These are phyloP conservation scores for Aspergillus niger DNA, from an alignment of 2,329 filamentous ascomycete genomes.

Conservation along the genomic window DNA sequence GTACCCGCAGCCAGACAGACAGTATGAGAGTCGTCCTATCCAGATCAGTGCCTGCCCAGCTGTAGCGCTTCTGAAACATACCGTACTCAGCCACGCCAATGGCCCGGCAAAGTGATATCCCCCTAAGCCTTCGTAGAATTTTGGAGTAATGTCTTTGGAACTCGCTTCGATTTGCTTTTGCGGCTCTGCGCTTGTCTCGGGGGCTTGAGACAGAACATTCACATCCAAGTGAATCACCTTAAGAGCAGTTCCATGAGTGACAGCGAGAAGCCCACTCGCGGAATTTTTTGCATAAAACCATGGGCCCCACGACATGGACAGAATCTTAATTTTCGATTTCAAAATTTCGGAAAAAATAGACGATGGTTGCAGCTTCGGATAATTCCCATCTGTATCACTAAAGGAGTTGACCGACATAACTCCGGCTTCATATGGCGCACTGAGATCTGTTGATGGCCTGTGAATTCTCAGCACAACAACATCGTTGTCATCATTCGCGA, in stretches of 20 bases:
- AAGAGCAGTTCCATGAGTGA: slow-evolving; percentile 32
- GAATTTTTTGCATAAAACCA: slow-evolving; percentile 30
- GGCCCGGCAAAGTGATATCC: slow-evolving; percentile 32
- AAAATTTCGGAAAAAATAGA: slow-evolving; percentile 36
- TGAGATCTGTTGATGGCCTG: slow-evolving; percentile 13
- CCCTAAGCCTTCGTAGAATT: slow-evolving; percentile 10
- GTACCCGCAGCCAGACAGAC: slow-evolving; percentile 29
- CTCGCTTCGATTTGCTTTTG: slow-evolving; percentile 14
- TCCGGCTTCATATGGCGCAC: slow-evolving; percentile 24
- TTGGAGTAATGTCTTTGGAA: slow-evolving; percentile 17
- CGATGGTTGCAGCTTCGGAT: slow-evolving; percentile 21
- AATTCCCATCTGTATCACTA: slow-evolving; percentile 12
- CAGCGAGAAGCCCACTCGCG: slow-evolving; percentile 30
- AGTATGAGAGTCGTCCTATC: slow-evolving; percentile 25
- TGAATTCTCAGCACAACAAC: slow-evolving; percentile 34
- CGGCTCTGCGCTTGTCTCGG: neutral
- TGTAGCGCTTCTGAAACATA: slow-evolving; percentile 22
- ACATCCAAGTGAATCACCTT: slow-evolving; percentile 29
- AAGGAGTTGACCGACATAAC: slow-evolving; percentile 30
- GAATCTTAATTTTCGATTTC: slow-evolving; percentile 26
- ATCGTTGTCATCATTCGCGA: slow-evolving; percentile 45
- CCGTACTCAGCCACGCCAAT: slow-evolving; percentile 34
- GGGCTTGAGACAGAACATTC: slow-evolving; percentile 10
- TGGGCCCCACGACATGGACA: slow-evolving; percentile 35
- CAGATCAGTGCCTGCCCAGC: neutral